Evolutionary conservation across 164 flowering plant genomes (phyloP).

Genomic region (Vitis vinifera): ASM3070453v1 NC_081810.1:22891501-22892000

Average conservation of each 20-base stretch:
- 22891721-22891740: slow-evolving; percentile 92
- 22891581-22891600: no score
- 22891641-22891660: slow-evolving; percentile 7
- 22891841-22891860: slow-evolving; percentile 3
- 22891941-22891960: neutral
- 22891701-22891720: slow-evolving; percentile 91
- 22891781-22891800: slow-evolving; percentile 18
- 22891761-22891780: slow-evolving; percentile 81
- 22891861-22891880: neutral
- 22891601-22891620: no score
- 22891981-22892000: neutral
- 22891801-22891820: neutral
- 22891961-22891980: neutral
- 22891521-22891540: no score
- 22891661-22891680: slow-evolving; percentile 62
- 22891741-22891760: slow-evolving; percentile 89
- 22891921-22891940: neutral
- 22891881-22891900: neutral
- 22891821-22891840: neutral
- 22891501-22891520: neutral
- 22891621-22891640: neutral
- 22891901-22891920: neutral
- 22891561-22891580: no score
- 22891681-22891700: slow-evolving; percentile 99
- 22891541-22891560: no score